phyloP scores from a whole-genome alignment of 148 eudicot species.

The Chenopodium quinoa region DNA sequence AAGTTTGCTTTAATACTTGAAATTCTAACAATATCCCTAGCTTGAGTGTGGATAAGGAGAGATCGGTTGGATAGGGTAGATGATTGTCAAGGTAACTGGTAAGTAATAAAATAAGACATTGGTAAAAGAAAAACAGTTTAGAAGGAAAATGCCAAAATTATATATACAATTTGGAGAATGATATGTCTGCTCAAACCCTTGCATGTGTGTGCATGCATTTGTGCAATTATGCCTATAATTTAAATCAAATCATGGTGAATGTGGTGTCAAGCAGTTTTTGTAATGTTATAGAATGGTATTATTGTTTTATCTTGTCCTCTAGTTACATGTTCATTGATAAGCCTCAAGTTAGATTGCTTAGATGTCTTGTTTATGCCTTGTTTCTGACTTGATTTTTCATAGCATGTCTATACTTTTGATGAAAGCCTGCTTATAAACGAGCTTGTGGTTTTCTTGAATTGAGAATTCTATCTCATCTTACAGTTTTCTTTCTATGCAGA shows the following conservation, averaged over 20 bases:
- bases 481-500: constrained; percentile 42
- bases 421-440: background rate
- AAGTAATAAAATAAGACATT: background rate
- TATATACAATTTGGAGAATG: background rate
- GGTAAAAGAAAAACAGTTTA: background rate
- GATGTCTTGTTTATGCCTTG: background rate
- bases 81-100: background rate
- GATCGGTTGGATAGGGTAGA: background rate
- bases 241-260: background rate
- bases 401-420: background rate
- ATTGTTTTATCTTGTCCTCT: background rate
- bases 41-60: background rate
- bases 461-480: background rate
- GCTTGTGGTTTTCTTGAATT: constrained; percentile 7
- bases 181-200: background rate
- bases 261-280: background rate
- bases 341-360: background rate
- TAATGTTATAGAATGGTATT: background rate
- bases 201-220: background rate
- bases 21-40: no score
- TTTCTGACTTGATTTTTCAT: background rate
- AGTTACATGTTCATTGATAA: background rate
- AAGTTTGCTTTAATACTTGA: no score
- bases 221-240: background rate
- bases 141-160: background rate